phyloP scores from a whole-genome alignment of 257 asterid species.

The Rhazya stricta region DNA sequence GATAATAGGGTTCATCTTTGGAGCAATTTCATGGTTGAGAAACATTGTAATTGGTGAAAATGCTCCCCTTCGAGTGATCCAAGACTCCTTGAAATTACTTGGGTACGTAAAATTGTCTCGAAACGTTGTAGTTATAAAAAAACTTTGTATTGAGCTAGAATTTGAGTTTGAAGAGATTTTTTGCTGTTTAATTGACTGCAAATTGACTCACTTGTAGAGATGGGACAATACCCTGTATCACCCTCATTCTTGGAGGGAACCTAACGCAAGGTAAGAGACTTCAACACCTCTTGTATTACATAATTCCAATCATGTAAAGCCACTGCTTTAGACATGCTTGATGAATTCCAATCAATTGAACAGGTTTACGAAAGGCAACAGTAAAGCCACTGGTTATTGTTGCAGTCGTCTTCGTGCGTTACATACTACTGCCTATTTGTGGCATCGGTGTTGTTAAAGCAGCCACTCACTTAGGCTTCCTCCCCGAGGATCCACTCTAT shows the following conservation, averaged over 20 bases:
- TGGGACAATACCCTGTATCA: slow-evolving; percentile 85
- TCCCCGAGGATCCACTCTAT: slow-evolving; percentile 78
- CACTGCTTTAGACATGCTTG: too few species aligned
- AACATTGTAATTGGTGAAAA: slow-evolving; percentile 57
- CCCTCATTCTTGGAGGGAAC: slow-evolving; percentile 88
- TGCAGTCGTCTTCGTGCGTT: slow-evolving; percentile 59
- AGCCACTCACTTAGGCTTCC: slow-evolving; percentile 64
- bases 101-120: slow-evolving; percentile 42
- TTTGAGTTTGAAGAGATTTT: not conserved
- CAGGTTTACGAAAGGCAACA: slow-evolving; percentile 60
- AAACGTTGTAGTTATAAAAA: not conserved
- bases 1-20: slow-evolving; percentile 65
- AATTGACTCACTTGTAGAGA: slow-evolving; percentile 33
- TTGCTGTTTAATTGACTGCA: not conserved
- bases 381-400: slow-evolving; percentile 34
- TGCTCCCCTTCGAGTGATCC: slow-evolving; percentile 71
- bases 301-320: not conserved
- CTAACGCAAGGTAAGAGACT: slow-evolving; percentile 58
- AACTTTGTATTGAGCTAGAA: not conserved
- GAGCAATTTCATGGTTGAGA: slow-evolving; percentile 59
- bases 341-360: not conserved
- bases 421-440: slow-evolving; percentile 51
- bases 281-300: not conserved
- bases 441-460: slow-evolving; percentile 66
- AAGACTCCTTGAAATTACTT: slow-evolving; percentile 52